phyloP scores from a whole-genome alignment of 2,329 filamentous ascomycete genomes.

The Phialemoniopsis sp. region DNA sequence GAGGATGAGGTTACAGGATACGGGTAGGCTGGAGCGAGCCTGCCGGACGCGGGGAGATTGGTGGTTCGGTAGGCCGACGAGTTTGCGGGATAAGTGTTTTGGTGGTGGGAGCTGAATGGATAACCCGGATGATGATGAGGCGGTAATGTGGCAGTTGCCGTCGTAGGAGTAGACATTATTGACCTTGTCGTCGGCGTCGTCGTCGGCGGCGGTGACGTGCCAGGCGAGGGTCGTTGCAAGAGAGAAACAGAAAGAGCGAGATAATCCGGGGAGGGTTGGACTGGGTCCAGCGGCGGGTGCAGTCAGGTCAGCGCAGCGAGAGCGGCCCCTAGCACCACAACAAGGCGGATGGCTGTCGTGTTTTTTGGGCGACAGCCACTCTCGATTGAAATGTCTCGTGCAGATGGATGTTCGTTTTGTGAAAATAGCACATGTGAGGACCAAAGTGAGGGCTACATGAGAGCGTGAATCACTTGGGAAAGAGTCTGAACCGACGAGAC shows the following conservation, averaged over 20 bases:
- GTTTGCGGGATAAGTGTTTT: conserved; percentile 40
- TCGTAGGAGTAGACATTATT: conserved; percentile 78
- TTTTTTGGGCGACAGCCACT: no score
- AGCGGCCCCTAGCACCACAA: no score
- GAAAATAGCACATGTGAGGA: no score
- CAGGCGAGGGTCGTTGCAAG: conserved; percentile 2
- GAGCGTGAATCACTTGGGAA: no score
- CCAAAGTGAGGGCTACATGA: no score
- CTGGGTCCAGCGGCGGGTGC: no score
- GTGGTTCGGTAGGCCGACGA: conserved; percentile 25
- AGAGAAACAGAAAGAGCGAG: conserved; percentile 1
- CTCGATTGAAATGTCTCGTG: no score
- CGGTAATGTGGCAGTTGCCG: conserved; percentile 68
- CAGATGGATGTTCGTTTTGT: no score
- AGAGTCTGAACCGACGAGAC: no score
- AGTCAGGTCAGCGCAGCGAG: no score
- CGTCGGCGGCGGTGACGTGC: conserved; percentile 5
- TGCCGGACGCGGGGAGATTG: conserved; percentile 29
- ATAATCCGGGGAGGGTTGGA: no score
- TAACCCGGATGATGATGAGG: conserved; percentile 65
- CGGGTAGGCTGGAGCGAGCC: conserved; percentile 25
- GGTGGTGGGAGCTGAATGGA: conserved; percentile 45
- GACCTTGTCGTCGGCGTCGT: conserved; percentile 7
- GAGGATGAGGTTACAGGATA: conserved; percentile 19
- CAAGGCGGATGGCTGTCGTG: no score